phyloP scores from a whole-genome alignment of 1,284 basidiomycete genomes.

The Cryptococcus sp. region DNA sequence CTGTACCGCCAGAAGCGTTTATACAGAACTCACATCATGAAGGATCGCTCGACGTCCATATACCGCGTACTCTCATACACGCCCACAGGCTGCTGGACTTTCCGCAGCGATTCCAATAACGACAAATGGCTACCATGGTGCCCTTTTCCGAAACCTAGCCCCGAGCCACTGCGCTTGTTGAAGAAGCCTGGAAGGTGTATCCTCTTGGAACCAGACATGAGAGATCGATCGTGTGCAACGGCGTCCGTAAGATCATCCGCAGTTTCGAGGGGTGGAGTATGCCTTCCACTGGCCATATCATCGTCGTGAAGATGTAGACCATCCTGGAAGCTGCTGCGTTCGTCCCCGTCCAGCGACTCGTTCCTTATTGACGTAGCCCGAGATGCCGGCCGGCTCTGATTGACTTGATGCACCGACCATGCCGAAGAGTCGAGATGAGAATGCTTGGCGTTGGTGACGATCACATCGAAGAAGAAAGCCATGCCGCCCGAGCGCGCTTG shows the following conservation, averaged over 20 bases:
- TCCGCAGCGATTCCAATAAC: slow-evolving; percentile 44
- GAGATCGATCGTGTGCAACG: slow-evolving; percentile 6
- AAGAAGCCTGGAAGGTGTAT: slow-evolving; percentile 20
- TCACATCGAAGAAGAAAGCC: slow-evolving; percentile 53
- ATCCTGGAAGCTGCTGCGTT: slow-evolving; percentile 11
- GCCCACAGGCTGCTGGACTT: slow-evolving; percentile 66
- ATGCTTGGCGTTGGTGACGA: slow-evolving; percentile 44
- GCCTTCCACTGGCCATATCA: neutral
- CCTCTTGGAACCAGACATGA: slow-evolving; percentile 12
- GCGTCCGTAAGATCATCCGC: slow-evolving; percentile 3
- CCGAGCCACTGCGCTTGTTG: slow-evolving; percentile 15
- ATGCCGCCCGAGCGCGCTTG: slow-evolving; percentile 50
- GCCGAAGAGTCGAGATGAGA: slow-evolving; percentile 49
- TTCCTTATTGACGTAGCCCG: slow-evolving; percentile 31
- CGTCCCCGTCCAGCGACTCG: slow-evolving; percentile 9
- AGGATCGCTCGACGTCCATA: slow-evolving; percentile 69
- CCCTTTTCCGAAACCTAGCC: slow-evolving; percentile 16
- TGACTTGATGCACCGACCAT: slow-evolving; percentile 34
- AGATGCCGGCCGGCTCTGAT: slow-evolving; percentile 25
- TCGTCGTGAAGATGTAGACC: neutral
- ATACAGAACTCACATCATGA: slow-evolving; percentile 29
- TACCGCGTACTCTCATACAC: slow-evolving; percentile 79
- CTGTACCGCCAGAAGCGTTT: neutral
- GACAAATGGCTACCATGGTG: slow-evolving; percentile 39
- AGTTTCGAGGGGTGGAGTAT: neutral